Conservation (phyloP, 257 asterid species). For the Craterostigma plantagineum region DNA sequence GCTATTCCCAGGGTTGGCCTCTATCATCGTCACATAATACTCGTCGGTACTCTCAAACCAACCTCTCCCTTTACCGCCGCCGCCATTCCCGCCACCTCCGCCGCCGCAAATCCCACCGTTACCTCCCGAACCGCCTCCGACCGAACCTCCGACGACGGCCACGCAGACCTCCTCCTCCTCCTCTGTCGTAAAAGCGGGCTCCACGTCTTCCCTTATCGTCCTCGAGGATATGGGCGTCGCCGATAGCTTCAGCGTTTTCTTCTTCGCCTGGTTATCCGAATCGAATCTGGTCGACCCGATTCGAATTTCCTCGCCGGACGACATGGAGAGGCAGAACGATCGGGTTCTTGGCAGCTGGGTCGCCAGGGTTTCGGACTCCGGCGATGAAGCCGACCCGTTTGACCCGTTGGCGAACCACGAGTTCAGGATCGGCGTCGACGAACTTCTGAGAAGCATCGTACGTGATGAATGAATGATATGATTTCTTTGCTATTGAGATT, state of each 20-base stretch:
- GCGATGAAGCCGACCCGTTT: constrained; percentile 12
- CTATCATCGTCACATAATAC: constrained; percentile 37
- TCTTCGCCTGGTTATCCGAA: constrained; percentile 13
- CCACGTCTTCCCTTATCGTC: constrained; percentile 5
- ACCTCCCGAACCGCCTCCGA: constrained; percentile 10
- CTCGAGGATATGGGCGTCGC: constrained; percentile 10
- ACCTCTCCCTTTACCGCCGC: constrained; percentile 5
- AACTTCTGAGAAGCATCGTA: constrained; percentile 22
- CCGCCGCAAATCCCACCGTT: constrained; percentile 22
- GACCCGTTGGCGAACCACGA: constrained; percentile 23
- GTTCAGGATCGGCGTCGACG: constrained; percentile 29
- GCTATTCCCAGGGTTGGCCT: constrained; percentile 31
- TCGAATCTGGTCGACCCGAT: constrained; percentile 9
- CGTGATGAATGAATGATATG: no score
- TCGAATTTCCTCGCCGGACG: constrained; percentile 10
- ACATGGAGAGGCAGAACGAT: constrained; percentile 16
- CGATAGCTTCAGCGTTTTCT: constrained; percentile 10
- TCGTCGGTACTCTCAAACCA: constrained; percentile 27
- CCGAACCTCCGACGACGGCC: constrained; percentile 12
- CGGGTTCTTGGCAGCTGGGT: constrained; percentile 27
- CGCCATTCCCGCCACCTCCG: constrained; percentile 18
- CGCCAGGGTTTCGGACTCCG: constrained; percentile 32
- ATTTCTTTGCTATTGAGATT: no score
- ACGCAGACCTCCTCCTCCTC: constrained; percentile 8
- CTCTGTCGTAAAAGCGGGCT: constrained; percentile 2